Evolutionary conservation across 805 yeast genomes (phyloP), one percentile per base, ranked within the genome.

Genomic region (Wickerhamomyces bovis): DNA sequence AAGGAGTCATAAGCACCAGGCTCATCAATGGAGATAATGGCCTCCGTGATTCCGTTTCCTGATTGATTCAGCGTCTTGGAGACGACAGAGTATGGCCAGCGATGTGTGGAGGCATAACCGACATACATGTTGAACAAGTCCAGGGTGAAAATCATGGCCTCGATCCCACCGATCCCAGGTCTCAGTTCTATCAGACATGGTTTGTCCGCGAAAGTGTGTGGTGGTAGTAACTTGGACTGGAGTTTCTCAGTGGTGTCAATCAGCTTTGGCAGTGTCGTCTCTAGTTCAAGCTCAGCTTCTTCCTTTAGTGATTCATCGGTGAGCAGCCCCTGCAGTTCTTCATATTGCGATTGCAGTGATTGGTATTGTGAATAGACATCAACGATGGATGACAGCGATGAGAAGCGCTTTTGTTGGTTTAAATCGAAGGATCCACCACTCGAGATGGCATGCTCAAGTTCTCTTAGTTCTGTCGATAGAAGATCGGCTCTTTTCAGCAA

Each of bases 141-240:
- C 36, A 76, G 77, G 0, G 98, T 79, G 64, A 94, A 94, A 13
- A 94, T 76, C 61, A 83, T 81, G 0, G 99, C 97, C 61, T 94
- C 99, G 6, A 82, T 78, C 3, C 99, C 99, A 15, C 99, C 99
- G 2, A 92, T 89, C 8, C 99, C 99, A 0, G 98, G 97, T 47
- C 97, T 73, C 13, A 94, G 66, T 63, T 94, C 99, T 18, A 94
- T 53, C 2, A 94, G 69, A 41, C 96, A 83, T 0, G 94, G 80
- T 51, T 78, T 80, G 41, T 86, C 94, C 3, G 83, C 76, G 62
- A 85, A 86, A 40, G 80, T 82, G 53, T 85, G 83, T 3, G 86
- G 79, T 2, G 97, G 97, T 20, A 92, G 65, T 6, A 94, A 68
- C 38, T 75, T 72, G 6, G 73, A 58, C 49, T 83, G 79, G n/a